Percentiles rank a stretch among this genome's conserved stretches.
Evolutionary conservation across 768 basidiomycete species (phyloP).

Genomic region (Lactarius evosmus): DNA sequence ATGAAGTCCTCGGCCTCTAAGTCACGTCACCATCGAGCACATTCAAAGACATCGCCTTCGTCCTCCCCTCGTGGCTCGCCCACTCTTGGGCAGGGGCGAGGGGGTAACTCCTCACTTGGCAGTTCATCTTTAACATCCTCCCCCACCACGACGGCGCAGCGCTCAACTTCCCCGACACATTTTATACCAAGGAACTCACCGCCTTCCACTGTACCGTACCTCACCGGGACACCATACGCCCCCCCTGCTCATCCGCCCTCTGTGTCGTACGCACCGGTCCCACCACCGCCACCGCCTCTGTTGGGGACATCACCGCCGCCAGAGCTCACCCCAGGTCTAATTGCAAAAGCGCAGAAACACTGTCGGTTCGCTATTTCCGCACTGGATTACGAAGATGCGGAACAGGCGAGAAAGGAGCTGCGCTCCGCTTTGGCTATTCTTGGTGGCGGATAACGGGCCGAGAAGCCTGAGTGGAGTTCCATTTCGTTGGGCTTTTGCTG

Average conservation of each 20-base stretch:
- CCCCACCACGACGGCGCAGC: neutral
- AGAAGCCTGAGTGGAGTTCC: neutral
- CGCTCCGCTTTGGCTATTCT: constrained; percentile 66
- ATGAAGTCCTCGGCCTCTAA: constrained; percentile 14
- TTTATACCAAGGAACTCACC: constrained; percentile 22
- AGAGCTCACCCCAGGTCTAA: constrained; percentile 60
- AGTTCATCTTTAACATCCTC: constrained; percentile 4
- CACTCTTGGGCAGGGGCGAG: constrained; percentile 1
- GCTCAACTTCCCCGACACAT: constrained; percentile 24
- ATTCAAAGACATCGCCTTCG: neutral
- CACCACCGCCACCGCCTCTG: constrained; percentile 23
- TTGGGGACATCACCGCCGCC: constrained; percentile 24
- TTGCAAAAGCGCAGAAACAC: constrained; percentile 84
- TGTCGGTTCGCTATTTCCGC: constrained; percentile 91
- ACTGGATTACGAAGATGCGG: constrained; percentile 92
- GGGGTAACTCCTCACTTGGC: constrained; percentile 3
- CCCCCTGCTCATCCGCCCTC: constrained; percentile 27
- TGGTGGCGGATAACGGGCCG: constrained; percentile 49
- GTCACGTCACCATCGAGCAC: constrained; percentile 4
- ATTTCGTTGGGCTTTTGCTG: neutral
- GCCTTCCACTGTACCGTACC: constrained; percentile 14
- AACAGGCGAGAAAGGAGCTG: constrained; percentile 83
- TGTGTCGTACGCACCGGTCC: constrained; percentile 17
- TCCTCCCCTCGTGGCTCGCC: constrained; percentile 8
- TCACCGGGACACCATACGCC: constrained; percentile 2